phyloP scores from a whole-genome alignment of 768 basidiomycete species.

The Tulasnella sp. region DNA sequence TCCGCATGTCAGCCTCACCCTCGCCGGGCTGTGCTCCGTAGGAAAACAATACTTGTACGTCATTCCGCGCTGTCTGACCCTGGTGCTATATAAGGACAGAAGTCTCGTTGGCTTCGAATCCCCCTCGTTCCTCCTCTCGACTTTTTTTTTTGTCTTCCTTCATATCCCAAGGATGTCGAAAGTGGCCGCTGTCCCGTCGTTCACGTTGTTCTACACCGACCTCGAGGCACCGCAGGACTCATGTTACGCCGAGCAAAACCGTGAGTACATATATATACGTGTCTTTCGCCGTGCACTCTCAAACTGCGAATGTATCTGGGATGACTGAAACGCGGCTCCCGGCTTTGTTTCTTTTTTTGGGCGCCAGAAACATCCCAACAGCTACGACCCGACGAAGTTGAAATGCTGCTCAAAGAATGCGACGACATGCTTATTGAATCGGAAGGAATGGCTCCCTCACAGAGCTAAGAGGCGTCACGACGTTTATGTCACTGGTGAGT shows the following conservation, averaged over 20 bases:
- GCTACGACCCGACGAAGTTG: neutral
- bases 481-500: neutral
- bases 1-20: neutral
- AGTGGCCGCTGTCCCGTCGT: neutral
- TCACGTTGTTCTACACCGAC: slow-evolving; percentile 1
- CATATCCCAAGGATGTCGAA: neutral
- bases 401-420: slow-evolving; percentile 5
- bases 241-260: neutral
- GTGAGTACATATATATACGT: neutral
- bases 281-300: neutral
- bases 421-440: slow-evolving; percentile 2
- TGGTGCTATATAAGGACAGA: neutral
- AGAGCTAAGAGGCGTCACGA: neutral
- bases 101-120: neutral
- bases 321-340: neutral
- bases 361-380: neutral
- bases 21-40: neutral
- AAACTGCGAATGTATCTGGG: neutral
- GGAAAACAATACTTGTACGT: neutral
- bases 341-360: neutral
- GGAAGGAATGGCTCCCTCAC: neutral
- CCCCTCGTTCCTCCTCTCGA: no score
- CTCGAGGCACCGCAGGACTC: neutral
- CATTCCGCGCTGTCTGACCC: neutral
- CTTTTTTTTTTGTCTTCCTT: neutral